Base-by-base conservation (phyloP, 768 basidiomycete genomes). In the Trichaptum fuscoviolaceum region DNA sequence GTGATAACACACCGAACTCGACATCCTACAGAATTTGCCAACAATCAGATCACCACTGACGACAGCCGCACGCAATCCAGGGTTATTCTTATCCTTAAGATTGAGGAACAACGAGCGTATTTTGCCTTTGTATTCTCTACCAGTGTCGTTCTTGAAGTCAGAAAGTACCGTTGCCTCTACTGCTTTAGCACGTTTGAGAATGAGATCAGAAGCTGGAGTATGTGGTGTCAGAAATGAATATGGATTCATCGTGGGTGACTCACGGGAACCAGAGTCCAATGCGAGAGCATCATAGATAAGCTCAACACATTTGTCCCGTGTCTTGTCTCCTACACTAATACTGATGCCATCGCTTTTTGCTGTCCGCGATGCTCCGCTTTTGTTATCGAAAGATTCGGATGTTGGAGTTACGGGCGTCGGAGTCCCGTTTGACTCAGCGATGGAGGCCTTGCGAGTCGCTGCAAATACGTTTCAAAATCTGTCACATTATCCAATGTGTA, bases 71-170 rank as follows among this genome's bases (percentile, higher is more conserved):
- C 96, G 83, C 65, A 99, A 75, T 30, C 84, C 83, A 18, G 95
- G 95, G 76, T 99, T 99, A 71, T 89, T 87, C 79, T 94, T 95
- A 77, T 96, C 96, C 77, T 97, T 98, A 71, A 99, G 82, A 76
- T 99, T 99, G 71, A 96, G 89, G 74, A 86, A 96, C 59, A 98
- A 77, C 27, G 89, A 89, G 30, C 97, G 88, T 68, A 99, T 92
- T 75, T 93, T 97, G 71, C 79, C 76, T 70, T 87, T 89, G 77
- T 95, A 95, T 2, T 72, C 75, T 15, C 79, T 73, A 0, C 76
- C 76, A 0, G 77, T 85, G 0, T 83, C 80, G 23, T 79, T 77
- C 78, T 64, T 77, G 73, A 77, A 84, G 74, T 73, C 78, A 58
- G 70, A 70, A 63, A 82, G 76, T 0, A 93, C 88, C 1, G 86